Evolutionary conservation across 2,329 filamentous ascomycete genomes (phyloP), one percentile per base, ranked within the genome.

Genomic region (Colletotrichum tofieldiae): DNA sequence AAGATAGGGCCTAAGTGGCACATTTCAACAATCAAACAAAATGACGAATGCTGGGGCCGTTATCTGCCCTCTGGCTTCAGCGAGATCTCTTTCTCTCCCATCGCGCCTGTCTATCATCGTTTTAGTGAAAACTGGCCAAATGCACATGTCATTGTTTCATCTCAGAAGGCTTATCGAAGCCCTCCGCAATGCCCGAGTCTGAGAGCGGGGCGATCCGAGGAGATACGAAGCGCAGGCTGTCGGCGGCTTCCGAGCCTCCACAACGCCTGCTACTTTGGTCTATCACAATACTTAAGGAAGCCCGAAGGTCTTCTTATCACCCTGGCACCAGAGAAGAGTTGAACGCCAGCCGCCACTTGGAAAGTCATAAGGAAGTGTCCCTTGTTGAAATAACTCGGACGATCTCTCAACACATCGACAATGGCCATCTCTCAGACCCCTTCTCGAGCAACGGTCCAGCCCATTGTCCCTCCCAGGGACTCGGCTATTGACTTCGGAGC

Each of bases 401-500:
- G 18, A 43, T 32, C 18, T 43, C 8, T 32, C 41, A 47, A 7
- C 16, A 61, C 8, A 8, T 35, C 39, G 11, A 39, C 45, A 23
- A 55, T 64, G 61, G 61, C 61, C 8, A 35, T 55, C 26, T 35
- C 49, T 52, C 61, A 64, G 20, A 71, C 59, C 47, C 26, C 55
- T 43, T 71, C 67, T 54, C 55, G 64, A 9, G 62, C 29, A 54
- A 79, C 76, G 23, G 77, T 86, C 51, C 76, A 82, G 29, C 84
- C 84, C 12, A 76, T 87, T n/a, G 49, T 75, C n/a, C 68, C 79
- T 35, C 75, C 81, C 5, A 74, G 79, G 55, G 80, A 78, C 49
- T 85, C 85, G 32, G 77, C 73, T 18, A 82, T 90, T 71, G 84
- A 90, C 77, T 92, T 93, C 67, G 92, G 92, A 1, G 91, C 90